A percentile compares a stretch with the other conserved stretches of the same genome.
Conservation (phyloP, 345 rosid genomes). For the Citrus glauca region DNA sequence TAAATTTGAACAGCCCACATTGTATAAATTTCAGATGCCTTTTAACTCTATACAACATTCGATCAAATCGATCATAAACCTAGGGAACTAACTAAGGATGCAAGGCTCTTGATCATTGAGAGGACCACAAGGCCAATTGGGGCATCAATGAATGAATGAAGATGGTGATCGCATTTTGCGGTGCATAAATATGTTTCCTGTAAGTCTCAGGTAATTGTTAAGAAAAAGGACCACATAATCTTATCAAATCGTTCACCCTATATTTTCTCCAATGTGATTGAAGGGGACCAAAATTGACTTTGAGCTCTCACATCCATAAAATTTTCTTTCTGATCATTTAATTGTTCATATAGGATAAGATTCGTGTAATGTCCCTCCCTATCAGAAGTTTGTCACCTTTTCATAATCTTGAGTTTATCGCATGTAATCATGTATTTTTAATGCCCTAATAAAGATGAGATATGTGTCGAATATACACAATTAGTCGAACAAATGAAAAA, state of each 20-base stretch:
- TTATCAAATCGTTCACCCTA: conserved; percentile 24
- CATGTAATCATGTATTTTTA: neutral
- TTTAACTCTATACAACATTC: neutral
- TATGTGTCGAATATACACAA: neutral
- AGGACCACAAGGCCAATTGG: conserved; percentile 19
- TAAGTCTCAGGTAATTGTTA: neutral
- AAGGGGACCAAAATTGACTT: conserved; percentile 20
- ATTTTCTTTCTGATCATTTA: too few relatives aligned
- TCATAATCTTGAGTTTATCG: neutral
- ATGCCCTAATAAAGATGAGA: neutral
- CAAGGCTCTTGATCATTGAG: neutral
- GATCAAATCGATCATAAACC: neutral
- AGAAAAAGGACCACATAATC: conserved; percentile 33
- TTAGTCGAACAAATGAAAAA: too few relatives aligned
- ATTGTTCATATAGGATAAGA: neutral
- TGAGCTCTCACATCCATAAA: neutral
- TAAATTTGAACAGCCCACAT: too few relatives aligned
- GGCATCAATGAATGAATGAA: neutral
- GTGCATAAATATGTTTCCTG: conserved; percentile 5
- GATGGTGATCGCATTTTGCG: conserved; percentile 6
- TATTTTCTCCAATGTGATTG: conserved; percentile 5
- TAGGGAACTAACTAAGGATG: neutral
- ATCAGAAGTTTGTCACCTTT: neutral
- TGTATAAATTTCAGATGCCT: too few relatives aligned
- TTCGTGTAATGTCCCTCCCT: neutral